Base-by-base conservation (phyloP, 2,329 filamentous ascomycete species). In the Elsinoe australis region DNA sequence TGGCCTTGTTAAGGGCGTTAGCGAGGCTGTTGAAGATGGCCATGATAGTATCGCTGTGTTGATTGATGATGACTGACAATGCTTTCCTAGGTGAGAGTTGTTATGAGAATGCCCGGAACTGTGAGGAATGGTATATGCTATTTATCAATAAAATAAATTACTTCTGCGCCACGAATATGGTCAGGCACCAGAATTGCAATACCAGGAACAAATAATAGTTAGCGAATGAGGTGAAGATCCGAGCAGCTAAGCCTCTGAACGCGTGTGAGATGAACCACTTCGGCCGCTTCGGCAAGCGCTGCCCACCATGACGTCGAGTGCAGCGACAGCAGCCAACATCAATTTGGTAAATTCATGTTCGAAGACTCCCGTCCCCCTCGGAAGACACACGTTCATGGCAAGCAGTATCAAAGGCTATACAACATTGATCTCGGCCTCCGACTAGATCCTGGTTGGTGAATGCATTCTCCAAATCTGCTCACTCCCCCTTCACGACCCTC, bases 141-240 rank as follows among this genome's bases (percentile, higher is more conserved):
- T 24, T 29, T 31, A 44, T 44, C 21, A 32, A 5, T 17, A 29
- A 15, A 18, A 8, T 19, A 17, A 7, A 21, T 24, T 44, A 44
- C 22, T n/a, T 32, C 39, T 44, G 39, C 26, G 39, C 39, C 39
- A 42, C 39, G 21, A 26, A 18, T 14, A 22, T 32, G 26, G 15
- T 44, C 39, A 44, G 39, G 39, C 39, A 44, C 39, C 39, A 44
- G 39, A 44, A 44, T 44, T 44, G n/a, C 10, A 12, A 31, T 19
- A n/a, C 9, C 15, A 14, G 17, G 8, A 26, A n/a, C 5, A 39
- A n/a, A 19, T 9, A n/a, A n/a, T 22, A n/a, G 24, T 26, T n/a
- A 31, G 22, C 14, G 15, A 31, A 29, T 22, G 22, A 18, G 15
- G 10, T 8, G 4, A 18, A 18, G 26, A 18, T 44, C 7, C 7